These are phyloP conservation scores for Alternaria consortialis DNA, from an alignment of 2,329 filamentous ascomycete genomes.

Conservation along the genomic window DNA sequence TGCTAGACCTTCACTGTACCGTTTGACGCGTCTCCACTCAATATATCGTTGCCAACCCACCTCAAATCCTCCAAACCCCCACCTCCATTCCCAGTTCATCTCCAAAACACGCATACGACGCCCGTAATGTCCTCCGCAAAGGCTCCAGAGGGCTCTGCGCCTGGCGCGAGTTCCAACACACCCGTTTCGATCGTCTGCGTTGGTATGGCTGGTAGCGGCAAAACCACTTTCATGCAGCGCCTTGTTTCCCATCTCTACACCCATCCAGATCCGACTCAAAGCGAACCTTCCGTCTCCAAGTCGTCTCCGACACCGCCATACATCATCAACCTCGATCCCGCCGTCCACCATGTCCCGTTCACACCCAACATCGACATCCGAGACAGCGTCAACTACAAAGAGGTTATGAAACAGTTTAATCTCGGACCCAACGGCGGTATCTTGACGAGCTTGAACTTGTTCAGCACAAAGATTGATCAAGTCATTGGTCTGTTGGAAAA, in stretches of 20 bases:
- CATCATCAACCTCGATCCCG: conserved; percentile 95
- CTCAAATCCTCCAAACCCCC: not conserved
- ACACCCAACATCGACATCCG: conserved; percentile 99
- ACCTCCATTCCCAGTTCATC: not conserved
- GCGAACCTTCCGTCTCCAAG: conserved; percentile 43
- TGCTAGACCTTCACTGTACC: not conserved
- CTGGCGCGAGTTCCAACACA: conserved; percentile 21
- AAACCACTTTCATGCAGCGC: conserved; percentile 99
- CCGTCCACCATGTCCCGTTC: conserved; percentile 91
- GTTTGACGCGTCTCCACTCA: not conserved
- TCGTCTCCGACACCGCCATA: conserved; percentile 72
- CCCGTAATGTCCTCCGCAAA: conserved; percentile 54
- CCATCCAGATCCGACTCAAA: conserved; percentile 64
- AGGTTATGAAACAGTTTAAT: conserved; percentile 99
- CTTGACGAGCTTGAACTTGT: conserved; percentile 92
- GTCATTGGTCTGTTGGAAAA: conserved; percentile 90
- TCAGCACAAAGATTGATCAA: conserved; percentile 98
- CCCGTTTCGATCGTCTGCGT: conserved; percentile 90
- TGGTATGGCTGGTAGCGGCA: conserved; percentile 97
- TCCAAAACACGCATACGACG: conserved; percentile 4
- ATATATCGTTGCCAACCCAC: not conserved
- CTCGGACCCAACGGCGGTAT: conserved; percentile 97
- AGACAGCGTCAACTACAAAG: conserved; percentile 98
- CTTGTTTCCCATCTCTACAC: conserved; percentile 93
- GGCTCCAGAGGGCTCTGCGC: conserved; percentile 25